Evolutionary conservation across 352 stramenopile genomes (phyloP).

Genomic region (Phytophthora fragariaefolia): DNA sequence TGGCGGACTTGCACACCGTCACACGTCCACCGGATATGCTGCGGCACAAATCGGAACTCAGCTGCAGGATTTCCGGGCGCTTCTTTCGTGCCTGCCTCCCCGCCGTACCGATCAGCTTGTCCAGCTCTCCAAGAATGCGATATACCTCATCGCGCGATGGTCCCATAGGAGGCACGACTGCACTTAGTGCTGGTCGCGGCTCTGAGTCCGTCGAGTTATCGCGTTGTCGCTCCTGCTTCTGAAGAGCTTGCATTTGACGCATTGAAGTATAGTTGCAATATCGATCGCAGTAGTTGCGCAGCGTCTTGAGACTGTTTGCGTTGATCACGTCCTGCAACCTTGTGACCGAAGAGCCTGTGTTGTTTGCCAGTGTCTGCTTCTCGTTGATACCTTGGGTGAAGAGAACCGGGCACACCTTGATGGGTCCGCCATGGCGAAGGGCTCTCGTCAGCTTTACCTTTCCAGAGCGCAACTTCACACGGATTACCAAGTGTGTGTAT

Average conservation of each 20-base stretch:
- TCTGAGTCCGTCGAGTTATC: constrained; percentile 16
- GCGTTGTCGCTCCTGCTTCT: constrained; percentile 31
- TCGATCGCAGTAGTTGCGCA: constrained; percentile 75
- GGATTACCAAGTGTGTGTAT: constrained; percentile 82
- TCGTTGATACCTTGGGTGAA: constrained; percentile 94
- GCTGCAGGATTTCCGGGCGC: constrained; percentile 84
- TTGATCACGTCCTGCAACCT: constrained; percentile 86
- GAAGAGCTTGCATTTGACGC: constrained; percentile 44
- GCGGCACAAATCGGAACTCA: constrained; percentile 84
- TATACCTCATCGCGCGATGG: constrained; percentile 63
- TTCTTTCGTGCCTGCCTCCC: constrained; percentile 80
- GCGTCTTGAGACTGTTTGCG: constrained; percentile 68
- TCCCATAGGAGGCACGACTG: constrained; percentile 11
- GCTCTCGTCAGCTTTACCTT: constrained; percentile 74
- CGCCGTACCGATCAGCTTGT: constrained; percentile 75
- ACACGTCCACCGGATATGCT: constrained; percentile 88
- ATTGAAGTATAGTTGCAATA: constrained; percentile 77
- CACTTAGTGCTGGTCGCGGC: background rate
- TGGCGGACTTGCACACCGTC: constrained; percentile 98
- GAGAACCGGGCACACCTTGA: constrained; percentile 77
- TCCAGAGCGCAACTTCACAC: constrained; percentile 76
- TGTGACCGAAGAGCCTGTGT: constrained; percentile 81
- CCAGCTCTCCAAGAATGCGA: constrained; percentile 60
- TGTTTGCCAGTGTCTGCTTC: constrained; percentile 93
- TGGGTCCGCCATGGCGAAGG: constrained; percentile 60